phyloP scores from a whole-genome alignment of 176 grass and related monocot genomes.

The Phoenix dactylifera region DNA sequence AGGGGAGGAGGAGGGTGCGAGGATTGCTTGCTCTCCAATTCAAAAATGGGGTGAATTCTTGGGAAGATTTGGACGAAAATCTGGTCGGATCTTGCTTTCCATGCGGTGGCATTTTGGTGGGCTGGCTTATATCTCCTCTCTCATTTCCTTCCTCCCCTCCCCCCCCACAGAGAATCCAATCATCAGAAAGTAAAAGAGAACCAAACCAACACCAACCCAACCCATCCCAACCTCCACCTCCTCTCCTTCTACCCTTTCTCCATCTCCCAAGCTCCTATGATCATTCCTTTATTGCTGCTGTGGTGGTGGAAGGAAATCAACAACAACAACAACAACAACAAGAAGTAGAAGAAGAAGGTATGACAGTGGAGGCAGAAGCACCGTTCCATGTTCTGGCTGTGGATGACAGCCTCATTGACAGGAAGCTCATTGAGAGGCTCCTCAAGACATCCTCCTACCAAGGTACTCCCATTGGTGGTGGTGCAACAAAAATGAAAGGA shows the following conservation, averaged over 20 bases:
- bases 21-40: conserved; percentile 51
- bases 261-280: background rate
- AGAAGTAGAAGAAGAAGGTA: conserved; percentile 17
- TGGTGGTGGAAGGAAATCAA: too few species aligned
- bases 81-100: conserved; percentile 74
- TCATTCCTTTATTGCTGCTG: too few species aligned
- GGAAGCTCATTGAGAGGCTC: conserved; percentile 94
- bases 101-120: background rate
- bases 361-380: conserved; percentile 38
- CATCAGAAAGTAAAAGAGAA: background rate
- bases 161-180: background rate
- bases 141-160: too few species aligned
- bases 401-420: conserved; percentile 93
- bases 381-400: conserved; percentile 85
- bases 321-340: too few species aligned
- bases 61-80: conserved; percentile 54
- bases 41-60: conserved; percentile 14
- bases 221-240: background rate
- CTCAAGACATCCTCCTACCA: conserved; percentile 87
- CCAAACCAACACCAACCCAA: too few species aligned
- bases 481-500: background rate
- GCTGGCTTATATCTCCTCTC: conserved; percentile 13
- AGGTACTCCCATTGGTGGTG: conserved; percentile 30
- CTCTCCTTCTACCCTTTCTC: background rate
- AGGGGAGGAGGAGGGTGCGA: background rate